Evolutionary conservation across 2,329 filamentous ascomycete species (phyloP).

Genomic region (Talaromyces sp.): DNA sequence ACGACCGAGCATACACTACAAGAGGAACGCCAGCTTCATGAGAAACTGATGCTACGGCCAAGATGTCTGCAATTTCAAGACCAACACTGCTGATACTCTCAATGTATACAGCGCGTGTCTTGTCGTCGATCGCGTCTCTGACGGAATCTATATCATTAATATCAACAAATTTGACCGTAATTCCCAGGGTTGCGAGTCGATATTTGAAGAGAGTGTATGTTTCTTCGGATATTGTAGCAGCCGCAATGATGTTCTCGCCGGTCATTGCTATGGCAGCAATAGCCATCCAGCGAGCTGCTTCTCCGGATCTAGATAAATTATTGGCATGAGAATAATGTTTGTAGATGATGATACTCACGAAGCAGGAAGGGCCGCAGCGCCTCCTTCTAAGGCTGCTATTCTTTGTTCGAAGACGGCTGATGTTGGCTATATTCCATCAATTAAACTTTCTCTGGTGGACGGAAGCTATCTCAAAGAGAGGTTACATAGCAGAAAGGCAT

Average conservation of each 20-base stretch:
- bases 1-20: constrained; percentile 47
- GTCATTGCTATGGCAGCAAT: constrained; percentile 71
- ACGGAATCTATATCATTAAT: constrained; percentile 74
- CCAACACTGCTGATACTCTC: constrained; percentile 86
- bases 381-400: constrained; percentile 39
- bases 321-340: not conserved
- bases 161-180: constrained; percentile 76
- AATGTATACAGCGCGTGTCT: constrained; percentile 82
- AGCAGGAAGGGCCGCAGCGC: constrained; percentile 67
- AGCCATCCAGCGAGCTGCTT: constrained; percentile 83
- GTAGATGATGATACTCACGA: constrained; percentile 43
- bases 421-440: constrained; percentile 25
- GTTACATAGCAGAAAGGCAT: not conserved
- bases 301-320: constrained; percentile 53
- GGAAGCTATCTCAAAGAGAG: not conserved
- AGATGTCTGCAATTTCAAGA: constrained; percentile 85
- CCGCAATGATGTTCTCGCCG: constrained; percentile 86
- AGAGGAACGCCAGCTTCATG: constrained; percentile 62
- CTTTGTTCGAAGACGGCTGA: constrained; percentile 49
- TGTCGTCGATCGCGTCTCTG: constrained; percentile 74
- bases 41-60: constrained; percentile 74
- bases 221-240: constrained; percentile 81
- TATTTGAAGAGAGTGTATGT: constrained; percentile 96
- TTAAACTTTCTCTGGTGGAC: not conserved
- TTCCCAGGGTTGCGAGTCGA: constrained; percentile 72